Percentiles rank a stretch among this genome's conserved stretches.
These are phyloP conservation scores for Phytopythium chamaehyphon DNA, from an alignment of 352 stramenopile species.

Conservation along the genomic window DNA sequence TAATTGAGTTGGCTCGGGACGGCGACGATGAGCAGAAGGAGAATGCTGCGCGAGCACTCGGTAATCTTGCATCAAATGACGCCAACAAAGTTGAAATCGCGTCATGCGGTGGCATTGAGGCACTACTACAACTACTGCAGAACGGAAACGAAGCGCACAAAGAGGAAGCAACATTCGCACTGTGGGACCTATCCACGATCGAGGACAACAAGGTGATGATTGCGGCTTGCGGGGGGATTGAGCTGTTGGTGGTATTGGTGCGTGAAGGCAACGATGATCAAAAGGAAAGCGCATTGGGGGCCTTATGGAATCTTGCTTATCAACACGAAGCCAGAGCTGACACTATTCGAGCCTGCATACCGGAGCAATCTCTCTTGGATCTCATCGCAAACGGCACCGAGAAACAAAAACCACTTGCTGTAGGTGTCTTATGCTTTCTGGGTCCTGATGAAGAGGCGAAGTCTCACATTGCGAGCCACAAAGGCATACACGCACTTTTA, in stretches of 20 bases:
- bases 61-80: background rate
- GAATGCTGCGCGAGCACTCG: background rate
- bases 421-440: too few species aligned
- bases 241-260: background rate
- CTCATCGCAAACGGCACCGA: too few species aligned
- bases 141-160: background rate
- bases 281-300: constrained; percentile 4
- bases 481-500: too few species aligned
- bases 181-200: background rate
- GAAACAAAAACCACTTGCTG: too few species aligned
- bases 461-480: too few species aligned
- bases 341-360: too few species aligned
- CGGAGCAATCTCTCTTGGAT: too few species aligned
- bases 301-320: background rate
- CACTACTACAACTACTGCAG: background rate
- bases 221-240: background rate
- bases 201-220: background rate
- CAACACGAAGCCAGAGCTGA: too few species aligned
- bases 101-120: background rate
- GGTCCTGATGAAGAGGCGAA: too few species aligned
- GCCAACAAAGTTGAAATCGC: background rate
- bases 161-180: background rate
- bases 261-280: background rate
- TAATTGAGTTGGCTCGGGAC: too few species aligned
- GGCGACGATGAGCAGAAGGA: background rate